Conservation (phyloP, 179 eudicot genomes). For the Sideroxylon spinosum region DNA sequence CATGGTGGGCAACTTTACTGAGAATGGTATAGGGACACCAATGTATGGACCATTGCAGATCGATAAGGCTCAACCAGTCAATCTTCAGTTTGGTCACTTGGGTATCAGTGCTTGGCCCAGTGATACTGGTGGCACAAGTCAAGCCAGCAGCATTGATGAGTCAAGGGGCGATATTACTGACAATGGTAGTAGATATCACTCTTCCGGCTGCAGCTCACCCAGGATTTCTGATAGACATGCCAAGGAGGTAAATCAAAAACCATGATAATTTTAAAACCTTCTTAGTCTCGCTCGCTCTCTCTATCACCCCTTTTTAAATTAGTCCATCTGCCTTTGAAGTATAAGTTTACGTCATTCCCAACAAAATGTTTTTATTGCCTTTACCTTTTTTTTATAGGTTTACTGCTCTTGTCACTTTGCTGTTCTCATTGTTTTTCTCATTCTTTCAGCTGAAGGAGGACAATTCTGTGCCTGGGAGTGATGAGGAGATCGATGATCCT, state of each 20-base stretch:
- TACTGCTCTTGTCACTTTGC: neutral
- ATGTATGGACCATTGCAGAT: slow-evolving; percentile 76
- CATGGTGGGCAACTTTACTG: slow-evolving; percentile 27
- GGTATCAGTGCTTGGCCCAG: slow-evolving; percentile 96
- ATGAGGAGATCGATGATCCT: slow-evolving; percentile 76
- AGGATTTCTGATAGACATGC: slow-evolving; percentile 67
- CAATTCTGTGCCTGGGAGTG: slow-evolving; percentile 69
- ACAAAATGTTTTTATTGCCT: no score
- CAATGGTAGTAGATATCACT: slow-evolving; percentile 65
- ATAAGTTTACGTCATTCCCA: no score
- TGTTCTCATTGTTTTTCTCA: neutral
- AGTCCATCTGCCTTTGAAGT: no score
- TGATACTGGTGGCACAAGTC: slow-evolving; percentile 84
- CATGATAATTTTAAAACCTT: no score
- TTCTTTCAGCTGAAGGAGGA: slow-evolving; percentile 65
- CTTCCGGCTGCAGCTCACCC: slow-evolving; percentile 88
- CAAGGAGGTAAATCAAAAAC: slow-evolving; percentile 57
- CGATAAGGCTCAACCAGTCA: slow-evolving; percentile 73
- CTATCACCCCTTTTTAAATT: no score
- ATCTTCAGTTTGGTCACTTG: slow-evolving; percentile 92
- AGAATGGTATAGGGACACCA: slow-evolving; percentile 48
- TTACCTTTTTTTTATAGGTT: no score
- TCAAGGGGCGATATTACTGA: slow-evolving; percentile 68
- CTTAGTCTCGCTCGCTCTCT: no score
- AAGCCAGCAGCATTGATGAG: slow-evolving; percentile 77